phyloP scores from a whole-genome alignment of 2,329 filamentous ascomycete species.

The Fusarium begoniae region DNA sequence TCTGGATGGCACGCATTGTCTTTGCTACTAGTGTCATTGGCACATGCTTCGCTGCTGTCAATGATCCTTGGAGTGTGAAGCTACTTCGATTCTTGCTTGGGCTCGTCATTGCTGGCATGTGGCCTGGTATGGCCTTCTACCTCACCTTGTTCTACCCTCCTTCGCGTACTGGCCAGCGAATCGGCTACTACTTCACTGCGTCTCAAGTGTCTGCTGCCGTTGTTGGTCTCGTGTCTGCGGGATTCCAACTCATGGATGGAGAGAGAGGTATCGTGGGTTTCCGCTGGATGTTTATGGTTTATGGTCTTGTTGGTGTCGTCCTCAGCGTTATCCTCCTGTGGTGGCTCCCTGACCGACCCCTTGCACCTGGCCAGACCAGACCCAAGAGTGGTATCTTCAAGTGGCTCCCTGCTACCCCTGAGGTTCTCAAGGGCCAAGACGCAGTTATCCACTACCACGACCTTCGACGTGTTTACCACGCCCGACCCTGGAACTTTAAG shows the following conservation, averaged over 20 bases:
- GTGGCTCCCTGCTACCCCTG: conserved; percentile 74
- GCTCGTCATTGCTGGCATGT: conserved; percentile 90
- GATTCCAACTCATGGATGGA: conserved; percentile 92
- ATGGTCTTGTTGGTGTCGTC: conserved; percentile 77
- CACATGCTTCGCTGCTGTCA: conserved; percentile 82
- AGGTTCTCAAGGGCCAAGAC: conserved; percentile 80
- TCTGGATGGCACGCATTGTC: conserved; percentile 94
- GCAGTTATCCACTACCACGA: conserved; percentile 85
- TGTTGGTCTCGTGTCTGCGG: conserved; percentile 87
- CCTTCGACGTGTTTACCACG: conserved; percentile 81
- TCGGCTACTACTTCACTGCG: conserved; percentile 90
- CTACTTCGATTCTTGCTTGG: conserved; percentile 87
- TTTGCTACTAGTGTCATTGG: conserved; percentile 87
- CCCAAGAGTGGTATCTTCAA: conserved; percentile 61
- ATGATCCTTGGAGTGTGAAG: conserved; percentile 86
- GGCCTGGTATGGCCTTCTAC: conserved; percentile 95
- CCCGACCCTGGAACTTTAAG: conserved; percentile 74
- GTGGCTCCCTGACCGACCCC: conserved; percentile 89
- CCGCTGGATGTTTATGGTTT: conserved; percentile 93
- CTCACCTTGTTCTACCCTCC: conserved; percentile 92
- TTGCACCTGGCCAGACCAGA: conserved; percentile 73
- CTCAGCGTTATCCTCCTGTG: conserved; percentile 80
- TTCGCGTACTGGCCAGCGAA: conserved; percentile 84
- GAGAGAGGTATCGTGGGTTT: conserved; percentile 79
- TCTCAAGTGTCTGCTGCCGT: conserved; percentile 89